These are phyloP conservation scores for Tolypocladium ophioglossoides DNA, from an alignment of 2,329 filamentous ascomycete genomes.

Conservation along the genomic window DNA sequence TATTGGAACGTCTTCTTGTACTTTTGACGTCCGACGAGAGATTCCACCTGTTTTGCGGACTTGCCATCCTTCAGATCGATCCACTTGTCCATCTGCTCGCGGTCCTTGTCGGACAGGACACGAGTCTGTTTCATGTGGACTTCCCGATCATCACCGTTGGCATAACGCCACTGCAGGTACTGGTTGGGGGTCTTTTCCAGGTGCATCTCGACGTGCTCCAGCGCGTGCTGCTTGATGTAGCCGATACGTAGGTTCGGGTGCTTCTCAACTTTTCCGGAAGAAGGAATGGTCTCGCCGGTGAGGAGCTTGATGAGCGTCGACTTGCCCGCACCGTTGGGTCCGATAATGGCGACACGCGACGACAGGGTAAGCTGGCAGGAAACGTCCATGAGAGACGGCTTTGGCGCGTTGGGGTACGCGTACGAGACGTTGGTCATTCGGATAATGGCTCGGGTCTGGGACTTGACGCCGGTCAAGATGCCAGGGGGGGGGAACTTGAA, in stretches of 20 bases:
- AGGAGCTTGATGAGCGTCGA: constrained; percentile 96
- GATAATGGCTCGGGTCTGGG: constrained; percentile 83
- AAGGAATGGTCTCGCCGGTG: constrained; percentile 83
- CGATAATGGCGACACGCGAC: constrained; percentile 91
- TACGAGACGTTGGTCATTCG: constrained; percentile 88
- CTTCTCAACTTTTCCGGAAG: constrained; percentile 83
- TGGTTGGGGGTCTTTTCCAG: constrained; percentile 98
- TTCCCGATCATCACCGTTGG: constrained; percentile 92
- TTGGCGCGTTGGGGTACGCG: constrained; percentile 81
- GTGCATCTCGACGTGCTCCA: constrained; percentile 99
- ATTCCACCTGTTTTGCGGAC: constrained; percentile 67
- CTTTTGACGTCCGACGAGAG: constrained; percentile 92
- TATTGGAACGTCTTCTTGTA: constrained; percentile 99
- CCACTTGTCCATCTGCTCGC: constrained; percentile 81
- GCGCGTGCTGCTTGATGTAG: constrained; percentile 98
- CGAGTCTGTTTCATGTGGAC: constrained; percentile 97
- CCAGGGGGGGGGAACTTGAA: constrained; percentile 98
- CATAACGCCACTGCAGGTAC: constrained; percentile 97
- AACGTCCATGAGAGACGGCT: constrained; percentile 79
- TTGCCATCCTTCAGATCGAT: constrained; percentile 79
- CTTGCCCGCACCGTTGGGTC: constrained; percentile 95
- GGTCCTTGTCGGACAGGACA: constrained; percentile 74
- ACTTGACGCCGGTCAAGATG: constrained; percentile 92
- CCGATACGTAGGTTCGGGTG: constrained; percentile 97
- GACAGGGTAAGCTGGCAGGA: constrained; percentile 83